Percentiles rank a stretch among this genome's conserved stretches.
Evolutionary conservation across 495 filamentous ascomycete species (phyloP).

Genomic region (Penicillium riverlandense): DNA sequence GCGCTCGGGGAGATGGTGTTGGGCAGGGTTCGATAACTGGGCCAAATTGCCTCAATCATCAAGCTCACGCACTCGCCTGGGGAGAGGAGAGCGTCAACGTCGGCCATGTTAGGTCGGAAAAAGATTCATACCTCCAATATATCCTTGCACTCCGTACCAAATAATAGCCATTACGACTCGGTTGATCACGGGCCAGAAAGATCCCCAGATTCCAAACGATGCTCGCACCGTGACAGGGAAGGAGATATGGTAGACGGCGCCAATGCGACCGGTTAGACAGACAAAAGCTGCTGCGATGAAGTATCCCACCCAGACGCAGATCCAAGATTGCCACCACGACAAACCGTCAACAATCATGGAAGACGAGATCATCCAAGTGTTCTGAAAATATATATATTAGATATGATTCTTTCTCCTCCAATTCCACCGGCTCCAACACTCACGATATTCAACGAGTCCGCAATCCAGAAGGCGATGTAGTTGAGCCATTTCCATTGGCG

Average conservation of each 20-base stretch:
- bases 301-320: conserved; percentile 83
- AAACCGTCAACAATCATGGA: conserved; percentile 71
- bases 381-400: conserved; percentile 34
- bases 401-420: not conserved
- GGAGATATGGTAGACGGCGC: conserved; percentile 82
- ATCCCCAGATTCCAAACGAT: conserved; percentile 82
- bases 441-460: conserved; percentile 89
- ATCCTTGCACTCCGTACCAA: conserved; percentile 76
- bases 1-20: conserved; percentile 58
- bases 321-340: conserved; percentile 95
- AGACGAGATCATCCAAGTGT: conserved; percentile 96
- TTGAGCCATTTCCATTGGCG: conserved; percentile 86
- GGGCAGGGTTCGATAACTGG: conserved; percentile 53
- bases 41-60: conserved; percentile 82
- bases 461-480: conserved; percentile 87
- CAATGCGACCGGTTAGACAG: conserved; percentile 73
- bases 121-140: conserved; percentile 59
- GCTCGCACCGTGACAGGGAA: conserved; percentile 74
- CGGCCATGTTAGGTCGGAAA: not conserved
- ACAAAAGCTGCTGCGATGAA: conserved; percentile 69
- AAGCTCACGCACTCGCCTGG: conserved; percentile 65
- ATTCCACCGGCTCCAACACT: conserved; percentile 10
- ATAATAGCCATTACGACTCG: conserved; percentile 76
- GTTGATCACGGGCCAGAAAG: conserved; percentile 87
- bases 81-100: not conserved